Evolutionary conservation across 495 filamentous ascomycete species (phyloP).

Genomic region (Parathielavia hyrcaniae): DNA sequence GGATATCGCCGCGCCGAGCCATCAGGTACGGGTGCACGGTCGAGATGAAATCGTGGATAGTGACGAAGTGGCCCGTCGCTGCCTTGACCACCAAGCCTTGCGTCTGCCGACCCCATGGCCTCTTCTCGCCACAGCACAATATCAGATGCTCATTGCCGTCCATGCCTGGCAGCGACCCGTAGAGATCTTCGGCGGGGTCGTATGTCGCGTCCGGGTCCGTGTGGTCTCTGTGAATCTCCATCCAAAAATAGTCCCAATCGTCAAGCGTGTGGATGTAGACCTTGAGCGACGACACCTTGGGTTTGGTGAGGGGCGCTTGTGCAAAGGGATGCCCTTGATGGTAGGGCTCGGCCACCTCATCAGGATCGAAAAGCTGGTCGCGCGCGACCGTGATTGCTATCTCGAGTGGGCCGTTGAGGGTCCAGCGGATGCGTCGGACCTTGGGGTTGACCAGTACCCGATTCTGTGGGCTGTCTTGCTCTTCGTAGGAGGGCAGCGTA

Average conservation of each 20-base stretch:
- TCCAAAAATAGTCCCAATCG: constrained; percentile 20
- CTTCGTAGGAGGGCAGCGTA: constrained; percentile 1
- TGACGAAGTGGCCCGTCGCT: constrained; percentile 20
- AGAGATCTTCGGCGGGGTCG: constrained; percentile 2
- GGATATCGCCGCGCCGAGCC: constrained; percentile 23
- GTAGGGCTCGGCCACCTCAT: constrained; percentile 11
- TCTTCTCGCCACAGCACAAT: constrained; percentile 18
- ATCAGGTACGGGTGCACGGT: constrained; percentile 27
- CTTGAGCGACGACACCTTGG: constrained; percentile 19
- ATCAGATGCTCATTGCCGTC: constrained; percentile 17
- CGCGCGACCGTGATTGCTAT: constrained; percentile 16
- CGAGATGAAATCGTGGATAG: constrained; percentile 25
- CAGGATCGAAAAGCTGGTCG: constrained; percentile 6
- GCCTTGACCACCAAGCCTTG: constrained; percentile 10
- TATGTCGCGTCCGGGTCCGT: background rate
- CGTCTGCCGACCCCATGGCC: constrained; percentile 15
- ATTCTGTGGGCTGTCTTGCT: background rate
- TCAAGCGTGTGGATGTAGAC: constrained; percentile 13
- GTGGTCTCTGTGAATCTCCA: constrained; percentile 13
- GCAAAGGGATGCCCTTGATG: constrained; percentile 14
- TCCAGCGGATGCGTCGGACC: constrained; percentile 16
- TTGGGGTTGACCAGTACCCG: background rate
- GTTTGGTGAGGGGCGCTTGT: constrained; percentile 18
- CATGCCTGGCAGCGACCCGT: constrained; percentile 16
- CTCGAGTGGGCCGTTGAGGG: constrained; percentile 21